phyloP scores from a whole-genome alignment of 225 moss, liverwort and hornwort genomes.

The Sphagnum tenellum region DNA sequence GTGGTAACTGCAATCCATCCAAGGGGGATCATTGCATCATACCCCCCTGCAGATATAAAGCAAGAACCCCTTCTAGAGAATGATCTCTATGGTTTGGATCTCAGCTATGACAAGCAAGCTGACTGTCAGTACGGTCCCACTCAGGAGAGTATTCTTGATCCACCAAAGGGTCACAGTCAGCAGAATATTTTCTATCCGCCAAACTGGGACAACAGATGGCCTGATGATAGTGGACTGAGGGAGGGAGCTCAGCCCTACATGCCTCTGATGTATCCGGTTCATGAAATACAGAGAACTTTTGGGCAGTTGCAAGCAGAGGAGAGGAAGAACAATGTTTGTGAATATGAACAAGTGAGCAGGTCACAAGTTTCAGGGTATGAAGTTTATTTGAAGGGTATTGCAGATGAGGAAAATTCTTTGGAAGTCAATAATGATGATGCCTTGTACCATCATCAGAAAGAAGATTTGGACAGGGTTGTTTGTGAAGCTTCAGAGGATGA shows the following conservation, averaged over 20 bases:
- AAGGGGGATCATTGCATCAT: slow-evolving; percentile 21
- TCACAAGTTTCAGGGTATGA: slow-evolving; percentile 15
- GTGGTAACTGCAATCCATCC: slow-evolving; percentile 19
- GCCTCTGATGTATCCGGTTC: background rate
- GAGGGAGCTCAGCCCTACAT: slow-evolving; percentile 3
- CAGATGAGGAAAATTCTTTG: slow-evolving; percentile 28
- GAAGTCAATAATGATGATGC: slow-evolving; percentile 21
- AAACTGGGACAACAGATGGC: slow-evolving; percentile 1
- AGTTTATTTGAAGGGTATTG: slow-evolving; percentile 13
- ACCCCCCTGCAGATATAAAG: slow-evolving; percentile 19
- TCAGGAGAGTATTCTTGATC: slow-evolving; percentile 34
- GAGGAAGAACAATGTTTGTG: slow-evolving; percentile 21
- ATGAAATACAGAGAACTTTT: slow-evolving; percentile 8
- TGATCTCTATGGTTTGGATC: slow-evolving; percentile 39
- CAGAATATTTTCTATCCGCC: slow-evolving; percentile 14
- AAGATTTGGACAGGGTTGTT: slow-evolving; percentile 10
- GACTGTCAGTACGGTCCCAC: slow-evolving; percentile 17
- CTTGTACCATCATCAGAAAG: slow-evolving; percentile 15
- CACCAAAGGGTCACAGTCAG: slow-evolving; percentile 21
- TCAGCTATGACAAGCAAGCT: slow-evolving; percentile 14
- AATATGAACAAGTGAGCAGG: slow-evolving; percentile 41
- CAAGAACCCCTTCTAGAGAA: slow-evolving; percentile 32
- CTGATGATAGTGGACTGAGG: slow-evolving; percentile 10
- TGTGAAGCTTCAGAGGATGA: slow-evolving; percentile 27
- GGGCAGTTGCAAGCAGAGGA: slow-evolving; percentile 11